A percentile compares a stretch with the other conserved stretches of the same genome.
Conservation (phyloP, 1,284 basidiomycete genomes). For the Ganoderma lucidum region DNA sequence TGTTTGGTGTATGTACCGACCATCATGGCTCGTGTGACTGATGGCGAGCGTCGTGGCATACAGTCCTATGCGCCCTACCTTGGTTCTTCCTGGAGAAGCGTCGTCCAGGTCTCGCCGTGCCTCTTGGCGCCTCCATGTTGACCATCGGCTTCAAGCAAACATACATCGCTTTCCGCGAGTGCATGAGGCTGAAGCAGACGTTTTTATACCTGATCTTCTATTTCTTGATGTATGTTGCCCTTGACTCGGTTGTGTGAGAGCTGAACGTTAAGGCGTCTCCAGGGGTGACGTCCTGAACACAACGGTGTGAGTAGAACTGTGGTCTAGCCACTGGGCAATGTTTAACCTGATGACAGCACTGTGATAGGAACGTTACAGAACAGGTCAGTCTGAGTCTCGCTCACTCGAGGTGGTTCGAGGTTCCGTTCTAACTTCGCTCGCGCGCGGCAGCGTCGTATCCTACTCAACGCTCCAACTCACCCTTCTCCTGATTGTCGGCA, state of each 20-base stretch:
- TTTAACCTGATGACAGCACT: constrained; percentile 53
- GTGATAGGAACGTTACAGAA: constrained; percentile 84
- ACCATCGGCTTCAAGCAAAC: constrained; percentile 79
- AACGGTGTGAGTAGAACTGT: constrained; percentile 59
- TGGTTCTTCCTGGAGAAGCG: constrained; percentile 82
- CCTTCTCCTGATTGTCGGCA: constrained; percentile 79
- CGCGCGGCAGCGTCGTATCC: constrained; percentile 54
- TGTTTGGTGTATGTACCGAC: constrained; percentile 68
- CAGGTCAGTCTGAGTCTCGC: constrained; percentile 51
- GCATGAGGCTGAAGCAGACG: constrained; percentile 77
- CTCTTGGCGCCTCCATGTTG: constrained; percentile 66
- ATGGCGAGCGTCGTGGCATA: constrained; percentile 6
- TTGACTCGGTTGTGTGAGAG: neutral
- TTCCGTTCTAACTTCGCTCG: neutral
- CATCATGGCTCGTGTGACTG: constrained; percentile 15
- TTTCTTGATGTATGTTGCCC: constrained; percentile 68
- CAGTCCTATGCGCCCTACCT: constrained; percentile 76
- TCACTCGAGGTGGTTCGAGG: neutral
- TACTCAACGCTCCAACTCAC: constrained; percentile 76
- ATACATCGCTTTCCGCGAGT: constrained; percentile 72
- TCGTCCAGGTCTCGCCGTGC: constrained; percentile 71
- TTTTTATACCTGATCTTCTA: constrained; percentile 80
- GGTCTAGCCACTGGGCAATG: neutral
- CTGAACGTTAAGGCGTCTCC: neutral
- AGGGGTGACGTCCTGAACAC: constrained; percentile 74